A percentile compares a stretch with the other conserved stretches of the same genome.
These are phyloP conservation scores for Mollisia scopiformis DNA, from an alignment of 2,329 filamentous ascomycete species.

Conservation along the genomic window DNA sequence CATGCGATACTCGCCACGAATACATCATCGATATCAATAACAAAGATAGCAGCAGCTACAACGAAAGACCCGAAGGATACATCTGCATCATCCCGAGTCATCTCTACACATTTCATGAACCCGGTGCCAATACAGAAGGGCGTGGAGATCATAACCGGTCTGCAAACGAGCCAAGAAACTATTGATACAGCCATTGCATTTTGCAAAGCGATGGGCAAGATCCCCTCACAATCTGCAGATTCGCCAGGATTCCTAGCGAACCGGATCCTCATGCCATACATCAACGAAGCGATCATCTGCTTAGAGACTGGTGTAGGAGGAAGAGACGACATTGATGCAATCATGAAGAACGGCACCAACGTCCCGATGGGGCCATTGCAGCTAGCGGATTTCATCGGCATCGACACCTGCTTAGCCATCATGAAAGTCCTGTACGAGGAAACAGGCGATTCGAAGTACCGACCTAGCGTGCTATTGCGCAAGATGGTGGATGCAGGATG, in stretches of 20 bases:
- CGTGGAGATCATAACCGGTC: slow-evolving; percentile 93
- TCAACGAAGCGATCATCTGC: slow-evolving; percentile 97
- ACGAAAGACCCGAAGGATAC: slow-evolving; percentile 78
- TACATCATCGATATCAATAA: slow-evolving; percentile 98
- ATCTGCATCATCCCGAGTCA: slow-evolving; percentile 81
- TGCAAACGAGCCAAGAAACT: slow-evolving; percentile 86
- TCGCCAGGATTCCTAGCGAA: slow-evolving; percentile 95
- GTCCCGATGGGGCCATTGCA: slow-evolving; percentile 97
- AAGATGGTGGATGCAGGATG: slow-evolving; percentile 99
- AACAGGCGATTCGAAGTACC: slow-evolving; percentile 94
- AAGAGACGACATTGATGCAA: slow-evolving; percentile 90
- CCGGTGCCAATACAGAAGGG: slow-evolving; percentile 96
- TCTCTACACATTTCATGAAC: slow-evolving; percentile 99
- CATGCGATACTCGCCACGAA: slow-evolving; percentile 95
- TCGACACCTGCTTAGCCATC: slow-evolving; percentile 94
- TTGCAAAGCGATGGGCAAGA: slow-evolving; percentile 90
- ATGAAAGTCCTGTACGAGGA: slow-evolving; percentile 94
- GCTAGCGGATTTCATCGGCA: slow-evolving; percentile 93
- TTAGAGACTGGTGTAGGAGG: slow-evolving; percentile 89
- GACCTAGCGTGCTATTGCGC: slow-evolving; percentile 81
- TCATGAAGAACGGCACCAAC: slow-evolving; percentile 99
- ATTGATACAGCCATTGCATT: slow-evolving; percentile 83
- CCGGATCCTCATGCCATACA: slow-evolving; percentile 97
- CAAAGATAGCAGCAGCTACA: slow-evolving; percentile 88
- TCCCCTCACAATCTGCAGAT: slow-evolving; percentile 85